Conservation (phyloP, 2,329 filamentous ascomycete species). For the Aspergillus sp. region DNA sequence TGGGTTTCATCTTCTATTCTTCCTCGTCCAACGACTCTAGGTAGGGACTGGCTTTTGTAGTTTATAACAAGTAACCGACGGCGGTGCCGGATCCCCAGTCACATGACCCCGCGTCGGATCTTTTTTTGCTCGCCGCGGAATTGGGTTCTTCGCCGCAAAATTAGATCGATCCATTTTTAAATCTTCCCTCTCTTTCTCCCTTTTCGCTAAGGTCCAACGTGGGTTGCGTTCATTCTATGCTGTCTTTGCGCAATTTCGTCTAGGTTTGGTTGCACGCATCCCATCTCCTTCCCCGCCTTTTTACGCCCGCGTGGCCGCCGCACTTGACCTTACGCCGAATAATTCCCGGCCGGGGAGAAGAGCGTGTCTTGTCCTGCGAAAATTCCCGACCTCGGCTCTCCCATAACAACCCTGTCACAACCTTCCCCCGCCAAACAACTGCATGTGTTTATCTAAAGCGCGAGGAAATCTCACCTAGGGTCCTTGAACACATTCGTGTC, state of each 20-base stretch:
- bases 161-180: neutral
- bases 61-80: no score
- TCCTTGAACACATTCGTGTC: neutral
- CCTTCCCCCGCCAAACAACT: neutral
- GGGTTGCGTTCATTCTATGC: no score
- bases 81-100: conserved; percentile 16
- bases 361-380: neutral
- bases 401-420: neutral
- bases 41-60: neutral
- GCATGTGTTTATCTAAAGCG: neutral
- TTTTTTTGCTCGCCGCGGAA: conserved; percentile 20
- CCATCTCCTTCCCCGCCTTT: neutral
- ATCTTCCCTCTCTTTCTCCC: no score
- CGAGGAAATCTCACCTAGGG: neutral
- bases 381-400: neutral
- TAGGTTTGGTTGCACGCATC: neutral
- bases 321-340: conserved; percentile 12
- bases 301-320: conserved; percentile 10
- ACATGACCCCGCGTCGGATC: conserved; percentile 22
- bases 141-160: neutral
- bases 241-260: neutral
- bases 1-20: conserved; percentile 7
- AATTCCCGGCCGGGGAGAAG: conserved; percentile 12
- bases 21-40: neutral
- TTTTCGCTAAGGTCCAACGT: no score